Evolutionary conservation across 2,329 filamentous ascomycete genomes (phyloP).

Genomic region (Fusarium pseudonygamai): DNA sequence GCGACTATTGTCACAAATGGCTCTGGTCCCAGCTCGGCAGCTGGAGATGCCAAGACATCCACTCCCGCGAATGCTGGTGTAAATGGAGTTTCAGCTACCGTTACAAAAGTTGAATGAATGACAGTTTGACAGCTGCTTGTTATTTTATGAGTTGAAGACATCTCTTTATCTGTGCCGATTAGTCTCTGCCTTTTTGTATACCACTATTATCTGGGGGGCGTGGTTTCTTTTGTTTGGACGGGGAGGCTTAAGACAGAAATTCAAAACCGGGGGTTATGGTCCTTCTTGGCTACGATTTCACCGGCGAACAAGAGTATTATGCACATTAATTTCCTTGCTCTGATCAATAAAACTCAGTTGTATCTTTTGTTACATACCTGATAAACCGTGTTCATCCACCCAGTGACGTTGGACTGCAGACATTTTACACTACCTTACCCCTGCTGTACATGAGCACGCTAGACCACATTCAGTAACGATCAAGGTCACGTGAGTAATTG

Average conservation of each 20-base stretch:
- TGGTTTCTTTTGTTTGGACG: slow-evolving; percentile 36
- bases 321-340: slow-evolving; percentile 35
- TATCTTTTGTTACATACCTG: neutral
- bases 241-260: slow-evolving; percentile 31
- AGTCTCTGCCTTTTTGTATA: slow-evolving; percentile 39
- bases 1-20: slow-evolving; percentile 53
- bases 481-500: neutral
- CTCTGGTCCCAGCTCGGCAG: slow-evolving; percentile 57
- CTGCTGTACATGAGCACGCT: neutral
- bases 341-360: slow-evolving; percentile 28
- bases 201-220: slow-evolving; percentile 31
- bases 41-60: slow-evolving; percentile 62
- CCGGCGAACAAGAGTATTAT: slow-evolving; percentile 43
- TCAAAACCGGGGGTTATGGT: slow-evolving; percentile 34
- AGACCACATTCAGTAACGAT: neutral
- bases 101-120: slow-evolving; percentile 58
- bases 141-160: slow-evolving; percentile 40
- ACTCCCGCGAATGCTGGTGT: slow-evolving; percentile 59
- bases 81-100: slow-evolving; percentile 54
- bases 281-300: slow-evolving; percentile 46
- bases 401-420: neutral
- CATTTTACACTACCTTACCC: neutral
- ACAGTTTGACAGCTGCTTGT: slow-evolving; percentile 16
- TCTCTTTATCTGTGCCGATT: slow-evolving; percentile 31
- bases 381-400: neutral